Evolutionary conservation across 202 grass and related monocot species (phyloP).

Genomic region (Setaria italica): DNA sequence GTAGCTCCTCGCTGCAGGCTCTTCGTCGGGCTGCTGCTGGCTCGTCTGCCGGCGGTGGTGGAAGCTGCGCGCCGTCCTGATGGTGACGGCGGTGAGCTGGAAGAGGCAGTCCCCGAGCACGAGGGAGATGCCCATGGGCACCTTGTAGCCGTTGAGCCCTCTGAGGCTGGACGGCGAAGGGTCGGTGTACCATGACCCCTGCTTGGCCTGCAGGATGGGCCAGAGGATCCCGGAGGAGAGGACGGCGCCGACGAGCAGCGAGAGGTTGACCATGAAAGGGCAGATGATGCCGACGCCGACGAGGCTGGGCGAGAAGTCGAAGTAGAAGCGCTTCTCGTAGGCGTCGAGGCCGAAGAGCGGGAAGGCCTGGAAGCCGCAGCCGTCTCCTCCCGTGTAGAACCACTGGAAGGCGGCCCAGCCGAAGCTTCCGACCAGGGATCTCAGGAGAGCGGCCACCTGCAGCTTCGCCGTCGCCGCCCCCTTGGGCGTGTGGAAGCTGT

Average conservation of each 20-base stretch:
- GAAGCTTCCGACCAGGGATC: constrained; percentile 46
- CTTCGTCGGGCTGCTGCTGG: no score
- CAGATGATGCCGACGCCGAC: constrained; percentile 71
- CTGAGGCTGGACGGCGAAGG: constrained; percentile 37
- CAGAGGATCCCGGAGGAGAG: constrained; percentile 48
- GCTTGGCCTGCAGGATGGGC: constrained; percentile 49
- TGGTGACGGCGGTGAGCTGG: constrained; percentile 40
- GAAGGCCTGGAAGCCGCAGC: constrained; percentile 60
- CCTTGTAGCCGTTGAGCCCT: constrained; percentile 67
- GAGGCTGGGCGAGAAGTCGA: constrained; percentile 62
- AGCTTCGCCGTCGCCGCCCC: constrained; percentile 46
- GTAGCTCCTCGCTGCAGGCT: neutral
- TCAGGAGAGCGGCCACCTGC: constrained; percentile 33
- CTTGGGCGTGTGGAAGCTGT: constrained; percentile 63
- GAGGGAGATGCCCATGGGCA: constrained; percentile 62
- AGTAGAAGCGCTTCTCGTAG: constrained; percentile 52
- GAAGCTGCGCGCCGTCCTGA: constrained; percentile 39
- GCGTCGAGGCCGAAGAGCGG: constrained; percentile 59
- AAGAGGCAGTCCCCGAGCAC: constrained; percentile 63
- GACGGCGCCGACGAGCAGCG: constrained; percentile 47
- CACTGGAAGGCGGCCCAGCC: constrained; percentile 57
- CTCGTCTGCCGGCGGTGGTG: neutral
- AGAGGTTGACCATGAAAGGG: constrained; percentile 53
- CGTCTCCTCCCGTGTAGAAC: constrained; percentile 50
- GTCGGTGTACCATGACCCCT: constrained; percentile 52